Percentiles rank a stretch among this genome's conserved stretches.
These are phyloP conservation scores for Pyricularia sp. DNA, from an alignment of 2,329 filamentous ascomycete species.

Conservation along the genomic window DNA sequence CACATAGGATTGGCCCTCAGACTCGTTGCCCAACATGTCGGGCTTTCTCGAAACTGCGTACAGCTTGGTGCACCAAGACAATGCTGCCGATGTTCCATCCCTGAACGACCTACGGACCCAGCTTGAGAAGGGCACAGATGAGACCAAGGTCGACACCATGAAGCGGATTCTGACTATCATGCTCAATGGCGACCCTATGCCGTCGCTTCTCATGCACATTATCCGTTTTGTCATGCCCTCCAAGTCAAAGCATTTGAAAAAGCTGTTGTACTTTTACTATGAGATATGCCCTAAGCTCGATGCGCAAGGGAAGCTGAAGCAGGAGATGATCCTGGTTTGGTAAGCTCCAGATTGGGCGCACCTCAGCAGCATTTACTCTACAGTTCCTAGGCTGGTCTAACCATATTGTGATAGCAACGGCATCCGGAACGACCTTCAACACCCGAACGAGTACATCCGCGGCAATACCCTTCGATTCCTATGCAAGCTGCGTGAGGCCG, in stretches of 20 bases:
- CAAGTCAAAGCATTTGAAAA: constrained; percentile 92
- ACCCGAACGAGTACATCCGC: constrained; percentile 95
- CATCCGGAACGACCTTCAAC: constrained; percentile 92
- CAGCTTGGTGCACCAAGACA: constrained; percentile 96
- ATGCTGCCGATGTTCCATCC: constrained; percentile 80
- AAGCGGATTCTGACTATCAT: constrained; percentile 93
- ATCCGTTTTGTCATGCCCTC: constrained; percentile 99
- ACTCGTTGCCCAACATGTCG: constrained; percentile 54
- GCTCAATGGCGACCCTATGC: constrained; percentile 96
- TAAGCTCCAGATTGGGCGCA: constrained; percentile 25
- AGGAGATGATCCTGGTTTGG: constrained; percentile 99
- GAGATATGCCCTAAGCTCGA: constrained; percentile 97
- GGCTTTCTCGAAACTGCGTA: constrained; percentile 90
- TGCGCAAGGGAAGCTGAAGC: constrained; percentile 84
- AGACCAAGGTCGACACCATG: constrained; percentile 89
- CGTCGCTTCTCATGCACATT: constrained; percentile 95
- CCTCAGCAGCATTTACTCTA: background rate
- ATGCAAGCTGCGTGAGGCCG: constrained; percentile 87
- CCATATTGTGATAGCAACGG: constrained; percentile 56
- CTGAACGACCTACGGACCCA: constrained; percentile 85
- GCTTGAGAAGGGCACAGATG: constrained; percentile 87
- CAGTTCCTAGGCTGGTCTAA: background rate
- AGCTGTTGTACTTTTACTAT: constrained; percentile 98
- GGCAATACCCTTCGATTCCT: constrained; percentile 97
- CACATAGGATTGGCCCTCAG: constrained; percentile 1